Conservation (phyloP, 768 basidiomycete species). For the Lenzites betulinus region DNA sequence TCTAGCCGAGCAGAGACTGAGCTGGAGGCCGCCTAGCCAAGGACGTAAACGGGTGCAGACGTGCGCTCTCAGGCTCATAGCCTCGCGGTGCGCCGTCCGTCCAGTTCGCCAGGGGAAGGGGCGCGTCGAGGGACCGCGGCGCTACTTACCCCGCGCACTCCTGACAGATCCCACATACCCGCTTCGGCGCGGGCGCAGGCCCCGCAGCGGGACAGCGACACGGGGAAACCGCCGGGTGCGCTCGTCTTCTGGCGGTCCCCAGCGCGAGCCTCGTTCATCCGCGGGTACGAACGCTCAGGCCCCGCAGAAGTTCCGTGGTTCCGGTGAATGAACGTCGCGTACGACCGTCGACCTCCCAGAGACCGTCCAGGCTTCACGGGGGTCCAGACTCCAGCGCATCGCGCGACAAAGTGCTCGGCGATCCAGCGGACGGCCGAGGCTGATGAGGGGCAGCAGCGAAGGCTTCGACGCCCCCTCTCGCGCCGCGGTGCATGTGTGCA, state of each 20-base stretch:
- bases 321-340: too few species aligned
- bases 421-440: too few species aligned
- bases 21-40: neutral
- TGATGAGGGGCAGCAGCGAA: too few species aligned
- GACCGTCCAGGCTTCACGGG: too few species aligned
- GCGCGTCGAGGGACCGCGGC: too few species aligned
- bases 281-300: neutral
- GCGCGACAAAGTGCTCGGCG: too few species aligned
- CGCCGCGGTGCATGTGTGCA: neutral
- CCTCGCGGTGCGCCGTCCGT: neutral
- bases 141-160: neutral
- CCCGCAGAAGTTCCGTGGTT: neutral
- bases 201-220: neutral
- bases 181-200: neutral
- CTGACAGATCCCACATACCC: neutral
- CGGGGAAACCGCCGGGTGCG: neutral
- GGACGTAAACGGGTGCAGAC: slow-evolving; percentile 7
- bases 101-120: neutral
- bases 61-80: slow-evolving; percentile 1
- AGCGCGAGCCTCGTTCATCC: too few species aligned
- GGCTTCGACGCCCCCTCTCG: neutral
- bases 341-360: too few species aligned
- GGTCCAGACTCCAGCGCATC: neutral
- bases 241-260: neutral
- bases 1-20: neutral